Conservation (phyloP, 331 rosid genomes). For the Erythrophleum ivorense region DNA sequence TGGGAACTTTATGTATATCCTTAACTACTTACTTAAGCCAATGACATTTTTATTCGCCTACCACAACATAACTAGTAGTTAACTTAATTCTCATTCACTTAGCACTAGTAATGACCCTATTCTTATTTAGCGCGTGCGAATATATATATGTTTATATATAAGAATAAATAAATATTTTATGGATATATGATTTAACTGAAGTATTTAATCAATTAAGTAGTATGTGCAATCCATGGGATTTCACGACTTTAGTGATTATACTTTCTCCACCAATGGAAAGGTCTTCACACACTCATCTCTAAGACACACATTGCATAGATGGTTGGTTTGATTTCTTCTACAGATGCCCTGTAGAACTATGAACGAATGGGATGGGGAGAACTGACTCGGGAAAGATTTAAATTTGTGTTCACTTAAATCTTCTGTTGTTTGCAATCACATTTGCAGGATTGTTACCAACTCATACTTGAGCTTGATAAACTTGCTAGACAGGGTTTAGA, state of each 20-base stretch:
- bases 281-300: too few species aligned
- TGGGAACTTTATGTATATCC: not conserved
- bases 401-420: slow-evolving; percentile 2
- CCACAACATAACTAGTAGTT: not conserved
- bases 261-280: too few species aligned
- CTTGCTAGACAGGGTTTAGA: slow-evolving; percentile 28
- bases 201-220: too few species aligned
- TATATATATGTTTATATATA: too few species aligned
- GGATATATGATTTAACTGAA: too few species aligned
- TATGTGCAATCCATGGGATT: too few species aligned
- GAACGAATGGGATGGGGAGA: not conserved
- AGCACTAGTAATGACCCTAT: not conserved
- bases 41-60: not conserved
- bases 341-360: not conserved
- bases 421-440: slow-evolving; percentile 24
- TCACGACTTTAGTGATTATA: too few species aligned
- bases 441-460: slow-evolving; percentile 53
- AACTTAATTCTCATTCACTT: not conserved
- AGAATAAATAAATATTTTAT: too few species aligned
- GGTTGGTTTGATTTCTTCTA: not conserved
- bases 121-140: not conserved
- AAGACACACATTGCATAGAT: not conserved
- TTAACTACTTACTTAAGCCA: not conserved
- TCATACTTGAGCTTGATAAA: slow-evolving; percentile 55
- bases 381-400: not conserved